phyloP scores from a whole-genome alignment of 352 stramenopile species.

The Globisporangium nunn region DNA sequence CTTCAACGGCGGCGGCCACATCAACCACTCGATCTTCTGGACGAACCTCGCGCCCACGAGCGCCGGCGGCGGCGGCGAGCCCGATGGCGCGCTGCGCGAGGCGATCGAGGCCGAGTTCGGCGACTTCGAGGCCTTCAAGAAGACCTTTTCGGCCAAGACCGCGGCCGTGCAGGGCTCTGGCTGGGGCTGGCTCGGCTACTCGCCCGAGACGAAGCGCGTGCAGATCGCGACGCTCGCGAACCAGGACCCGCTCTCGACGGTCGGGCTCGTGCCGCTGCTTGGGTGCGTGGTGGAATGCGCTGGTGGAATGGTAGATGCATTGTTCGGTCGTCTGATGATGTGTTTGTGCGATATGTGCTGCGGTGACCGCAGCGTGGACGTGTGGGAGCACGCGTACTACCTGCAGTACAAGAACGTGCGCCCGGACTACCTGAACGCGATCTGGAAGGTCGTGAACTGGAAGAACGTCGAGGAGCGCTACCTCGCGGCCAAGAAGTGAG shows the following conservation, averaged over 20 bases:
- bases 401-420: conserved; percentile 96
- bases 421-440: conserved; percentile 92
- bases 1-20: conserved; percentile 97
- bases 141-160: conserved; percentile 80
- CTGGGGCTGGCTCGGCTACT: conserved; percentile 97
- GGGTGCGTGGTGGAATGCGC: conserved; percentile 26
- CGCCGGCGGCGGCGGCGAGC: conserved; percentile 74
- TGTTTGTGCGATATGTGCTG: no score
- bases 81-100: conserved; percentile 75
- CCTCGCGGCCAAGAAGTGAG: conserved; percentile 64
- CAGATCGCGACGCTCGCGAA: conserved; percentile 89
- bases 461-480: conserved; percentile 84
- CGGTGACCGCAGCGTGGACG: conserved; percentile 83
- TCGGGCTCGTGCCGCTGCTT: conserved; percentile 93
- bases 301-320: background rate
- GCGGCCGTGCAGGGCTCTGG: conserved; percentile 95
- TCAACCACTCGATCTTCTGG: conserved; percentile 99
- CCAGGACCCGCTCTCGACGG: conserved; percentile 95
- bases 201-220: conserved; percentile 79
- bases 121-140: conserved; percentile 90
- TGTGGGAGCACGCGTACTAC: conserved; percentile 97
- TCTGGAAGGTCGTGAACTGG: conserved; percentile 96
- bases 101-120: conserved; percentile 92
- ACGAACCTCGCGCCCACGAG: conserved; percentile 89
- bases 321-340: no score